A percentile compares a stretch with the other conserved stretches of the same genome.
Conservation (phyloP, 2,329 filamentous ascomycete genomes). For the Mycogone perniciosa region DNA sequence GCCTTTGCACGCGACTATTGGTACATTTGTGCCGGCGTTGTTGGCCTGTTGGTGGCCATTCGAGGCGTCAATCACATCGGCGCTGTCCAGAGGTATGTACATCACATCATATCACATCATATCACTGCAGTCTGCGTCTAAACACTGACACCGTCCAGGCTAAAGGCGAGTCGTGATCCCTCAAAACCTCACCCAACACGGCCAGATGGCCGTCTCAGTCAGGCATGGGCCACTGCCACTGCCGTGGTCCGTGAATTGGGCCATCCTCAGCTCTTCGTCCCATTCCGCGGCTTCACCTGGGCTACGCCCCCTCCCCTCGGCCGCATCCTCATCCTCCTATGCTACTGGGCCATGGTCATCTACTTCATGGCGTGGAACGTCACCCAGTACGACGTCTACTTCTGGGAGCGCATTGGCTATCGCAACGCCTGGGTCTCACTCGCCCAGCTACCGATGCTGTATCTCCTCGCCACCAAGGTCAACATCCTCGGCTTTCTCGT, state of each 20-base stretch:
- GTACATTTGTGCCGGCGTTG: slow-evolving; percentile 49
- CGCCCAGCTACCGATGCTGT: slow-evolving; percentile 58
- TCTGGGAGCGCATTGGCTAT: slow-evolving; percentile 60
- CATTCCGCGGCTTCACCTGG: slow-evolving; percentile 44
- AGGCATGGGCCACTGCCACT: slow-evolving; percentile 53
- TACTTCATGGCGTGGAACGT: slow-evolving; percentile 50
- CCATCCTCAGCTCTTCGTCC: slow-evolving; percentile 49
- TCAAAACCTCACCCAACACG: slow-evolving; percentile 46
- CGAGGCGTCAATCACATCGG: slow-evolving; percentile 40
- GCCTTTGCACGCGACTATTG: slow-evolving; percentile 50
- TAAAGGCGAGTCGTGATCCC: slow-evolving; percentile 38
- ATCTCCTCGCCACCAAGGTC: slow-evolving; percentile 54
- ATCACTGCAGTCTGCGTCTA: neutral
- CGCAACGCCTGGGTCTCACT: slow-evolving; percentile 62
- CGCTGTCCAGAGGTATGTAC: slow-evolving; percentile 34
- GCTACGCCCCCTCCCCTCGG: slow-evolving; percentile 53
- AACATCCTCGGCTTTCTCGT: slow-evolving; percentile 54
- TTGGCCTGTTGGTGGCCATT: slow-evolving; percentile 35
- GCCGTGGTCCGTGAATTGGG: slow-evolving; percentile 50
- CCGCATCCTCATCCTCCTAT: slow-evolving; percentile 45
- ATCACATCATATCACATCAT: neutral
- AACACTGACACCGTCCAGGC: slow-evolving; percentile 27
- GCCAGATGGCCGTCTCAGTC: slow-evolving; percentile 39
- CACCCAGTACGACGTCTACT: slow-evolving; percentile 46
- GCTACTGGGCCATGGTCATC: slow-evolving; percentile 54